Percentiles rank a stretch among this genome's conserved stretches.
Evolutionary conservation across 345 rosid genomes (phyloP).

Genomic region (Salix exigua): DNA sequence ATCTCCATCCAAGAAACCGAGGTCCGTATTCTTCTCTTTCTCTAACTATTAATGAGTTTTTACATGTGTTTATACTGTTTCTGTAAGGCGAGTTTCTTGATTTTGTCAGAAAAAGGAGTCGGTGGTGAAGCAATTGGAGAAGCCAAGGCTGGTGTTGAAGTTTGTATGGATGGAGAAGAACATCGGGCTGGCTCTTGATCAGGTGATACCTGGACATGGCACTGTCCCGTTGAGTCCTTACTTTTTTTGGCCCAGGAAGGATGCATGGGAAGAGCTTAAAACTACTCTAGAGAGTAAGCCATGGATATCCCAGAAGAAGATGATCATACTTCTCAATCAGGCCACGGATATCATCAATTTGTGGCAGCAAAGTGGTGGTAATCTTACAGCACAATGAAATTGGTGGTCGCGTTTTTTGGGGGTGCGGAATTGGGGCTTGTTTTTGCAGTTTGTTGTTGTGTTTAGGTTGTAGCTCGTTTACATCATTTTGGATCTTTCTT

Average conservation of each 20-base stretch:
- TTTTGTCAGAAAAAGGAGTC: constrained; percentile 34
- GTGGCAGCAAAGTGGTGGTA: constrained; percentile 89
- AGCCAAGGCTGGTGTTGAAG: constrained; percentile 63
- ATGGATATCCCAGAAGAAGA: constrained; percentile 77
- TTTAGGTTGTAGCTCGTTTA: neutral
- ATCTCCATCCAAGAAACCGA: constrained; percentile 21
- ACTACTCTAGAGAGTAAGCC: constrained; percentile 67
- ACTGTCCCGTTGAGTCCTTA: constrained; percentile 71
- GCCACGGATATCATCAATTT: constrained; percentile 82
- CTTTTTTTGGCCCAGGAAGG: constrained; percentile 78
- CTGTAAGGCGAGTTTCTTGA: neutral
- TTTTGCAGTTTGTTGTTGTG: neutral
- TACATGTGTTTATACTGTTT: neutral
- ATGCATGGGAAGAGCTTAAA: constrained; percentile 88
- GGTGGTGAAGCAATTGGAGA: constrained; percentile 44
- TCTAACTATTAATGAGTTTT: neutral
- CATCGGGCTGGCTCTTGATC: constrained; percentile 70
- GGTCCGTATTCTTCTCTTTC: constrained; percentile 19
- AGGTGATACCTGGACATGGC: constrained; percentile 67
- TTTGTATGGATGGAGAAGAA: constrained; percentile 91
- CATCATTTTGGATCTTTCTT: neutral
- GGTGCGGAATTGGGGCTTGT: neutral
- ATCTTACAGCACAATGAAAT: constrained; percentile 24
- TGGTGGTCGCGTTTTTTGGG: neutral
- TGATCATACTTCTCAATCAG: constrained; percentile 77